A percentile compares a stretch with the other conserved stretches of the same genome.
These are phyloP conservation scores for Papiliotrema flavescens DNA, from an alignment of 1,284 basidiomycete genomes.

Conservation along the genomic window DNA sequence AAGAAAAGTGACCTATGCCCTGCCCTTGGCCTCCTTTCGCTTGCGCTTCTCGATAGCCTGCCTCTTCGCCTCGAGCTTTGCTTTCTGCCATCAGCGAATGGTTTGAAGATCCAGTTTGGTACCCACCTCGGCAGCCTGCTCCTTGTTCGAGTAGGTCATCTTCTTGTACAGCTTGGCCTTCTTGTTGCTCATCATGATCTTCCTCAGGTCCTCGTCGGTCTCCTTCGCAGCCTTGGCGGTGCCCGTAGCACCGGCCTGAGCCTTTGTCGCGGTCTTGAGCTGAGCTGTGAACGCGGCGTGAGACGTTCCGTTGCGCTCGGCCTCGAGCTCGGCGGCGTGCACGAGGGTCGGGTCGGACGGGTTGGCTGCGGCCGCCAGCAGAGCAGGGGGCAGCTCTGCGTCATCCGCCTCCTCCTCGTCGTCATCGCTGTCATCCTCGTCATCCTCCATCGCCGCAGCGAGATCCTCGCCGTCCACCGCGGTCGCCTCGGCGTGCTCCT, in stretches of 20 bases:
- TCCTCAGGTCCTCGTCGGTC: slow-evolving; percentile 84
- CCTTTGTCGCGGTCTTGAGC: slow-evolving; percentile 65
- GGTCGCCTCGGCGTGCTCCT: slow-evolving; percentile 45
- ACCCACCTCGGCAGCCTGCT: slow-evolving; percentile 75
- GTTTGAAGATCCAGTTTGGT: slow-evolving; percentile 1
- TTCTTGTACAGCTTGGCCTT: slow-evolving; percentile 94
- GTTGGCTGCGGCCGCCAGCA: slow-evolving; percentile 57
- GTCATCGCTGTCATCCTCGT: slow-evolving; percentile 47
- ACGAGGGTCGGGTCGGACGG: slow-evolving; percentile 66
- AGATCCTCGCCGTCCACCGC: slow-evolving; percentile 37
- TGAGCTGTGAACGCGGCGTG: slow-evolving; percentile 78
- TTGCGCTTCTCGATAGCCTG: slow-evolving; percentile 60
- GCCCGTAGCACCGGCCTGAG: slow-evolving; percentile 38
- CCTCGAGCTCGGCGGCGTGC: slow-evolving; percentile 86
- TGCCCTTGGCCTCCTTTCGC: slow-evolving; percentile 46
- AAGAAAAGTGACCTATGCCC: neutral
- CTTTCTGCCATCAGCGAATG: slow-evolving; percentile 52
- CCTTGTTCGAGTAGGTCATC: slow-evolving; percentile 84
- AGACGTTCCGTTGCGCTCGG: slow-evolving; percentile 84
- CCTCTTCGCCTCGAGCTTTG: slow-evolving; percentile 61
- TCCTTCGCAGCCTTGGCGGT: slow-evolving; percentile 22
- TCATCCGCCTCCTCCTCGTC: slow-evolving; percentile 49
- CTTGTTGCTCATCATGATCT: slow-evolving; percentile 98
- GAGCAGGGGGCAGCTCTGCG: slow-evolving; percentile 51
- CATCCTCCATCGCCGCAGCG: slow-evolving; percentile 38